Conservation (phyloP, 495 filamentous ascomycete species). For the Penicillium verhagenii region DNA sequence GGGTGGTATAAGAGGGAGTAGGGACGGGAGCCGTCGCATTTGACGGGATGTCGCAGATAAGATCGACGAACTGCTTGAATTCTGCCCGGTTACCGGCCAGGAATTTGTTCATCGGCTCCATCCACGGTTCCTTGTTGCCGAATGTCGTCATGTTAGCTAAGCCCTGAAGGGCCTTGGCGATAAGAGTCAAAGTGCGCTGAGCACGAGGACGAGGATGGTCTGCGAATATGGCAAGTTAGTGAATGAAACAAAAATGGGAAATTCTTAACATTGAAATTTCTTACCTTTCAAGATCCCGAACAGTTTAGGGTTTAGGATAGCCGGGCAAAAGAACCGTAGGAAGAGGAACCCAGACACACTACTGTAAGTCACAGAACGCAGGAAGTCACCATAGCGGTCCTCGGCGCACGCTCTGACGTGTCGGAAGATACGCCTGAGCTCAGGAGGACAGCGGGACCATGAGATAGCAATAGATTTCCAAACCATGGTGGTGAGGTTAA, state of each 20-base stretch:
- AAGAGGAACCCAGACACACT: slow-evolving; percentile 97
- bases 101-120: slow-evolving; percentile 94
- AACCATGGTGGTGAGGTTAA: slow-evolving; percentile 72
- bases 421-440: slow-evolving; percentile 83
- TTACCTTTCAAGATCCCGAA: slow-evolving; percentile 86
- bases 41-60: slow-evolving; percentile 76
- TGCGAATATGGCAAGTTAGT: slow-evolving; percentile 26
- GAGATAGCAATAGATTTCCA: slow-evolving; percentile 82
- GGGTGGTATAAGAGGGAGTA: slow-evolving; percentile 88
- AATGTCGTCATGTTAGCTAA: slow-evolving; percentile 92
- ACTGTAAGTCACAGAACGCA: slow-evolving; percentile 90
- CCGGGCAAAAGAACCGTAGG: slow-evolving; percentile 92
- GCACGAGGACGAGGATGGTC: slow-evolving; percentile 86
- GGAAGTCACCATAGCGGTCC: slow-evolving; percentile 94
- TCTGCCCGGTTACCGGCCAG: slow-evolving; percentile 51
- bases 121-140: slow-evolving; percentile 95
- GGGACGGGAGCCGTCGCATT: slow-evolving; percentile 62
- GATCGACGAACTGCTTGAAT: slow-evolving; percentile 86
- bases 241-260: not conserved
- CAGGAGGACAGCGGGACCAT: slow-evolving; percentile 71
- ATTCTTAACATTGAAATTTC: not conserved
- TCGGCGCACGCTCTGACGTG: slow-evolving; percentile 93
- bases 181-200: slow-evolving; percentile 87
- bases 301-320: slow-evolving; percentile 92
- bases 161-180: slow-evolving; percentile 94